A percentile compares a stretch with the other conserved stretches of the same genome.
phyloP scores from a whole-genome alignment of 352 stramenopile species.

The Globisporangium nagaii region DNA sequence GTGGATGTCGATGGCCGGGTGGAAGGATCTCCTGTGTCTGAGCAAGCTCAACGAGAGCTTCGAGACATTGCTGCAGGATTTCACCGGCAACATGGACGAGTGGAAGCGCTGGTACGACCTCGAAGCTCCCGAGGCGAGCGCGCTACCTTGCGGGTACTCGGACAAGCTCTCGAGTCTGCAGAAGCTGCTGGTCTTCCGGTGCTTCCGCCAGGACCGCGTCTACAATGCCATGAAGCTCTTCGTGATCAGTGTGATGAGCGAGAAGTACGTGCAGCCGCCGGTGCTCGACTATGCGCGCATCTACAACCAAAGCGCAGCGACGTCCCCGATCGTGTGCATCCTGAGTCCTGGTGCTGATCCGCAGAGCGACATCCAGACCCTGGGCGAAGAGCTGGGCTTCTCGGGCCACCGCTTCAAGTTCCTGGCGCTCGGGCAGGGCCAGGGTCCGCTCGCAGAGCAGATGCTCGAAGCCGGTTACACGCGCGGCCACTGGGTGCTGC shows the following conservation, averaged over 20 bases:
- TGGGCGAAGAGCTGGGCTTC: conserved; percentile 91
- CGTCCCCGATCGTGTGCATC: conserved; percentile 93
- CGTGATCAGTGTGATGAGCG: conserved; percentile 88
- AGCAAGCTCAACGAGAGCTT: conserved; percentile 70
- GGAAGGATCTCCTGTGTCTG: conserved; percentile 91
- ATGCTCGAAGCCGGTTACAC: conserved; percentile 89
- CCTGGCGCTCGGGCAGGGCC: conserved; percentile 91
- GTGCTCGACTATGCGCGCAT: conserved; percentile 93
- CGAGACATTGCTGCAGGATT: conserved; percentile 37
- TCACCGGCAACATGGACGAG: conserved; percentile 37
- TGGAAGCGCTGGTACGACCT: conserved; percentile 95
- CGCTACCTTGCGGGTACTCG: conserved; percentile 79
- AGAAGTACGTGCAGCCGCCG: conserved; percentile 94
- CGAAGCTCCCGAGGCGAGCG: conserved; percentile 82
- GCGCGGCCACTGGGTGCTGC: conserved; percentile 87
- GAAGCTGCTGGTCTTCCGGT: conserved; percentile 90
- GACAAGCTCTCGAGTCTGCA: conserved; percentile 82
- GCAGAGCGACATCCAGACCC: conserved; percentile 91
- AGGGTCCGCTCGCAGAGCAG: conserved; percentile 91
- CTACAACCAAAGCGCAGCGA: conserved; percentile 84
- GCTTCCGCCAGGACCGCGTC: conserved; percentile 92
- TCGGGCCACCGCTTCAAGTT: conserved; percentile 90
- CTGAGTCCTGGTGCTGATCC: conserved; percentile 91
- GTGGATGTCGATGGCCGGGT: conserved; percentile 87
- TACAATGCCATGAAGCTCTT: conserved; percentile 96